Evolutionary conservation across 306 rosid genomes (phyloP).

Genomic region (Psophocarpus tetragonolobus): DNA sequence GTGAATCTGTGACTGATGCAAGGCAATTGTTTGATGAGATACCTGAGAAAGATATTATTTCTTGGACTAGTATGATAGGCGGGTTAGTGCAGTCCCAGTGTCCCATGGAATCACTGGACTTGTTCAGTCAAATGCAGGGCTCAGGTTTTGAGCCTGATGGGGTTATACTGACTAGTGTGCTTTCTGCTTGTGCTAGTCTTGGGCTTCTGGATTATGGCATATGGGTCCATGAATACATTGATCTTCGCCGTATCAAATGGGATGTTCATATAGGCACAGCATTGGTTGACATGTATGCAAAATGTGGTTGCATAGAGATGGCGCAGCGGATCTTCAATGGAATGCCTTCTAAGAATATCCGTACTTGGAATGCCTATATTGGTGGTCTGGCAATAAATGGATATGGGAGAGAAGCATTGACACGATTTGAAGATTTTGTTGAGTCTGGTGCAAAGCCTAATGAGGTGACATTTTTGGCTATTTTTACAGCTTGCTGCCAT

Average conservation of each 20-base stretch:
- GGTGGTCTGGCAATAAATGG: constrained; percentile 77
- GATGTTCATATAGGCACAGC: constrained; percentile 72
- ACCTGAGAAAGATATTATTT: constrained; percentile 58
- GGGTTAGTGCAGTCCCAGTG: constrained; percentile 69
- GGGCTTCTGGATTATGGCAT: constrained; percentile 72
- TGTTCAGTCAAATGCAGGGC: constrained; percentile 58
- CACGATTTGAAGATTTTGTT: constrained; percentile 55
- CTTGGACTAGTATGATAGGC: constrained; percentile 73
- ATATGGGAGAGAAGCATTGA: constrained; percentile 56
- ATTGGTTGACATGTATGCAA: constrained; percentile 80
- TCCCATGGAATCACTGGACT: constrained; percentile 61
- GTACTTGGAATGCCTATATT: constrained; percentile 73
- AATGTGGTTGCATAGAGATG: constrained; percentile 67
- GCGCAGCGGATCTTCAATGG: constrained; percentile 49
- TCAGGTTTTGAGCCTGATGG: constrained; percentile 58
- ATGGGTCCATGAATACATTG: constrained; percentile 78
- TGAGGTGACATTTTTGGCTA: constrained; percentile 71
- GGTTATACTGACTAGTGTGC: constrained; percentile 67
- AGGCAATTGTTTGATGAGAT: constrained; percentile 60
- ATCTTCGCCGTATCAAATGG: constrained; percentile 54
- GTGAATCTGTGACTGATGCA: constrained; percentile 61
- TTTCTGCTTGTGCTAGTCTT: constrained; percentile 76
- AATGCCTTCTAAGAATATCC: constrained; percentile 63
- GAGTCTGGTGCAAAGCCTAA: constrained; percentile 62
- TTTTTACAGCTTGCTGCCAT: constrained; percentile 82